Evolutionary conservation across 352 stramenopile species (phyloP).

Genomic region (Hyaloperonospora brassicae): DNA sequence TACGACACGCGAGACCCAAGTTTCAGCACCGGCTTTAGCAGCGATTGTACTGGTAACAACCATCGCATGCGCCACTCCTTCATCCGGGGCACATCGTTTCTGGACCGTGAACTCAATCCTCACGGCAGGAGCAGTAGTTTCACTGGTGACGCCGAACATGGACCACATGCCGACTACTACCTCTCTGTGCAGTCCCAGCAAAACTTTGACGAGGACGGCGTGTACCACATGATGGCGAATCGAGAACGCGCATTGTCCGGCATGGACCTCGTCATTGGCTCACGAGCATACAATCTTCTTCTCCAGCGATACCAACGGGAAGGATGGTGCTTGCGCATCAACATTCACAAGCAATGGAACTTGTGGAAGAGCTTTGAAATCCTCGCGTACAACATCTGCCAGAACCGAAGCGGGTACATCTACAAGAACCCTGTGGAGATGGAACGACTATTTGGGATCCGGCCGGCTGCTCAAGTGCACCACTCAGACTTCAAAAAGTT

Average conservation of each 20-base stretch:
- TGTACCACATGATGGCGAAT: slow-evolving; percentile 24
- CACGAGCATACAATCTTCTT: slow-evolving; percentile 61
- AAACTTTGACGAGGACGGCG: slow-evolving; percentile 9
- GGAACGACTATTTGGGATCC: slow-evolving; percentile 67
- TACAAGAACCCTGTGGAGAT: slow-evolving; percentile 86
- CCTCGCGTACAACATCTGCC: slow-evolving; percentile 84
- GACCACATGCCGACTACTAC: slow-evolving; percentile 20
- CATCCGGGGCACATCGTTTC: slow-evolving; percentile 18
- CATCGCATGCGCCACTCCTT: slow-evolving; percentile 28
- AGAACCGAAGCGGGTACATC: slow-evolving; percentile 79
- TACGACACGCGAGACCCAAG: slow-evolving; percentile 15
- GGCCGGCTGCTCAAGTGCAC: slow-evolving; percentile 8
- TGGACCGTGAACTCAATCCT: slow-evolving; percentile 15
- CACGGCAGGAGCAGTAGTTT: slow-evolving; percentile 15
- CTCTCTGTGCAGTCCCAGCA: slow-evolving; percentile 11
- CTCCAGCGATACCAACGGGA: slow-evolving; percentile 72
- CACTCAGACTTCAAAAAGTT: slow-evolving; percentile 3
- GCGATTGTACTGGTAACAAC: slow-evolving; percentile 11
- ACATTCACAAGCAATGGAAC: slow-evolving; percentile 75
- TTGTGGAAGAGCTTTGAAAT: slow-evolving; percentile 86
- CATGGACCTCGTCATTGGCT: slow-evolving; percentile 71
- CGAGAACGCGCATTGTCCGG: slow-evolving; percentile 43
- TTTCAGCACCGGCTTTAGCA: slow-evolving; percentile 15
- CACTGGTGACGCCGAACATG: slow-evolving; percentile 14
- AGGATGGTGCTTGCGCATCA: slow-evolving; percentile 74